Evolutionary conservation across 257 asterid genomes (phyloP), one percentile per base, ranked within the genome.

Genomic region (Osmanthus fragrans): DNA sequence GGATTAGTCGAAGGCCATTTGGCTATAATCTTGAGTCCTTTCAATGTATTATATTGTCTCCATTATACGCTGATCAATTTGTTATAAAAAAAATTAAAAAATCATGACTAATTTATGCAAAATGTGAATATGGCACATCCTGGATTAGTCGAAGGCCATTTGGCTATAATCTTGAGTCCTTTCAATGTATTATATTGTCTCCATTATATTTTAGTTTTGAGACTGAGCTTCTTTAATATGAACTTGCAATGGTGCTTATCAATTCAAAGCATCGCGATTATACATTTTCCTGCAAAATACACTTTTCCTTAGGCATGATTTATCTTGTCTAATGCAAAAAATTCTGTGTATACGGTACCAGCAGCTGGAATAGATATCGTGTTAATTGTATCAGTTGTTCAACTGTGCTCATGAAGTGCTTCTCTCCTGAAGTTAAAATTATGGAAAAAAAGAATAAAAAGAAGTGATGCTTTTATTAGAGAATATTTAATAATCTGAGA

Each of bases 341-440:
- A 5, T n/a, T 60, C 34, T 60, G 68, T 4, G 18, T 25, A 60
- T 25, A 21, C 34, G 0, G 15, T 60, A 60, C 68, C 68, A 60
- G 15, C 7, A 60, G 34, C 4, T 60, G 33, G 33, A 21, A 25
- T 25, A 25, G 5, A 30, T 79, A n/a, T 56, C 0, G 65, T n/a
- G 65, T 0, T 56, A 56, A n/a, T n/a, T 56, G 51, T n/a, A 56
- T 56, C 27, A 4, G 0, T 30, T 29, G 34, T 75, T 70, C 68
- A 30, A 45, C 49, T 47, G 30, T 64, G 33, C 60, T 33, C 60
- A 70, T 63, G 34, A 75, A 42, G 39, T 30, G 66, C 72, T 60
- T 80, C 54, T 66, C 42, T 58, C 56, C 60, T 45, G 76, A 72
- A 71, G 47, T 18, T 70, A 15, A 29, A 66, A 23, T 79, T 13